phyloP scores from a whole-genome alignment of 177 flowering plant species.

The Vitis hybrid region DNA sequence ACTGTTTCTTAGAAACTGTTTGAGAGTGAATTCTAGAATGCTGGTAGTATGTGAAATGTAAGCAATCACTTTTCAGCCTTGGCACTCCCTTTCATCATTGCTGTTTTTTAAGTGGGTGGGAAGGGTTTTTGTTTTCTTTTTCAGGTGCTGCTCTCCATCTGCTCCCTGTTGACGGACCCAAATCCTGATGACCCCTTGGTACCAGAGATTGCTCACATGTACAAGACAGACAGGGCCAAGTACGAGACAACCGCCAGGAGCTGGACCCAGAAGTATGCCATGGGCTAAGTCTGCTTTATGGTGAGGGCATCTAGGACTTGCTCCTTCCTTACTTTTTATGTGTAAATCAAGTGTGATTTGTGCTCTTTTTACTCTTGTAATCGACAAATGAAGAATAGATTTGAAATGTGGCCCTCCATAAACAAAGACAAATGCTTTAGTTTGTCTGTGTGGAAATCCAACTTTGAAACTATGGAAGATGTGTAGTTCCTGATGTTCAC shows the following conservation, averaged over 20 bases:
- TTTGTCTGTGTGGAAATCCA: slow-evolving; percentile 18
- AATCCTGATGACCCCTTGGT: slow-evolving; percentile 74
- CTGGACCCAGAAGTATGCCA: slow-evolving; percentile 79
- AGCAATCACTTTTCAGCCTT: not conserved
- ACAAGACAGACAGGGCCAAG: slow-evolving; percentile 68
- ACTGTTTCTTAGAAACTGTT: not conserved
- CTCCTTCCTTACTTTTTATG: slow-evolving; percentile 6
- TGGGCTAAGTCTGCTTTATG: slow-evolving; percentile 41
- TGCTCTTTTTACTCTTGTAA: slow-evolving; percentile 5
- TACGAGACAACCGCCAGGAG: slow-evolving; percentile 71
- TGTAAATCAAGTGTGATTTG: slow-evolving; percentile 23
- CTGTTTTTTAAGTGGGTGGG: slow-evolving; percentile 25
- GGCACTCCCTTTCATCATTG: slow-evolving; percentile 1
- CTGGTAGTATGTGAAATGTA: not conserved
- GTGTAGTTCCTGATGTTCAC: not conserved
- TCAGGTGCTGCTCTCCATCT: slow-evolving; percentile 64
- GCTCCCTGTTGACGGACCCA: slow-evolving; percentile 67
- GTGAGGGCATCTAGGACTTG: slow-evolving; percentile 5
- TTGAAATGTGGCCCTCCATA: slow-evolving; percentile 6
- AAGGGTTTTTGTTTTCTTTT: slow-evolving; percentile 18
- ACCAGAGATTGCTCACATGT: slow-evolving; percentile 79
- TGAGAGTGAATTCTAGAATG: not conserved
- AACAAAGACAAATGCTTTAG: not conserved
- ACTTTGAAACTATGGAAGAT: slow-evolving; percentile 9
- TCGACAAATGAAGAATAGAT: slow-evolving; percentile 14